These are phyloP conservation scores for Phytophthora colocasiae DNA, from an alignment of 352 stramenopile species.

Conservation along the genomic window DNA sequence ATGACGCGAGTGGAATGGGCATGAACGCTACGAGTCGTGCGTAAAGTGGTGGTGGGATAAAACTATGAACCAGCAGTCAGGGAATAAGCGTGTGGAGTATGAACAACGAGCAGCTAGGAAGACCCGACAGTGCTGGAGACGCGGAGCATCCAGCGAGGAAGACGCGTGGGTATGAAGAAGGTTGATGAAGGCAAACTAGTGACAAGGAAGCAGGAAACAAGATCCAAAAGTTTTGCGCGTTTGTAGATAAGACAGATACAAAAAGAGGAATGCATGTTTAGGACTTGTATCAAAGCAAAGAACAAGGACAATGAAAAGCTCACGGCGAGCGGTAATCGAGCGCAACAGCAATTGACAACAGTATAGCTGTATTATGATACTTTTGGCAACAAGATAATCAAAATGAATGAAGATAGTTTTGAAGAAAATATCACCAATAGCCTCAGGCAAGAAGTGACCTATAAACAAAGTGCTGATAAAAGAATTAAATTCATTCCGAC, in stretches of 20 bases:
- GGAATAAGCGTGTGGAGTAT: slow-evolving; percentile 38
- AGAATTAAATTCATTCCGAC: too few species aligned
- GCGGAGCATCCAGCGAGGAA: slow-evolving; percentile 23
- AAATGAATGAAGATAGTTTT: slow-evolving; percentile 39
- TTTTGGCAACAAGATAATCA: slow-evolving; percentile 30
- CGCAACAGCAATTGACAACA: slow-evolving; percentile 42
- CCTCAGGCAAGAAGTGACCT: too few species aligned
- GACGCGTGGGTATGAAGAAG: slow-evolving; percentile 34
- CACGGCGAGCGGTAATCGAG: slow-evolving; percentile 10
- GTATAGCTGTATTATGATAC: slow-evolving; percentile 64
- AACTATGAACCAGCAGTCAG: slow-evolving; percentile 45
- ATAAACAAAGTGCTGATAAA: too few species aligned
- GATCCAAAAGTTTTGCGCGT: slow-evolving; percentile 62
- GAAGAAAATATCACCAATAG: slow-evolving; percentile 9
- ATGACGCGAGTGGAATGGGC: slow-evolving; percentile 51
- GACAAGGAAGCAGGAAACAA: slow-evolving; percentile 31
- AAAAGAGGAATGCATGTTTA: slow-evolving; percentile 56
- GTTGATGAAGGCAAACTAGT: slow-evolving; percentile 23
- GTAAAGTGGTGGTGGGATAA: slow-evolving; percentile 26
- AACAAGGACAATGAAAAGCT: slow-evolving; percentile 34
- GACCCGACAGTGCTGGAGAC: slow-evolving; percentile 30
- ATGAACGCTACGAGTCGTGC: slow-evolving; percentile 62
- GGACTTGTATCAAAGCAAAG: slow-evolving; percentile 65
- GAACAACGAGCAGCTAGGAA: slow-evolving; percentile 29
- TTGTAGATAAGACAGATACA: slow-evolving; percentile 73